Base-by-base conservation (phyloP, 306 rosid genomes). In the Quillaja saponaria region DNA sequence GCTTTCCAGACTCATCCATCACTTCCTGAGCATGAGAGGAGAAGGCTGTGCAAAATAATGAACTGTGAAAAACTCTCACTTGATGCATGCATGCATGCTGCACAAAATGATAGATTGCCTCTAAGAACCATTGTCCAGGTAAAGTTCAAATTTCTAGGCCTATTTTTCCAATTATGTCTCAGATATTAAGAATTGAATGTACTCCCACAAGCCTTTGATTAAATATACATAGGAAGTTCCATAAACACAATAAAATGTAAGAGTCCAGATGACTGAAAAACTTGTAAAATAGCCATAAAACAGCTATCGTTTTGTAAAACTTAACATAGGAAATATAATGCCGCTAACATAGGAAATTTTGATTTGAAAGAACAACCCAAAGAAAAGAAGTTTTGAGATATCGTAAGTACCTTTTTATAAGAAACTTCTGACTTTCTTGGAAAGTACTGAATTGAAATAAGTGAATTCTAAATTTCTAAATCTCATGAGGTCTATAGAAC, bases 51-150 rank as follows among this genome's bases (percentile, higher is more conserved):
- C 85, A 92, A 81, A 79, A 72, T 73, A 72, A 89, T 92, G 95
- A 92, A 80, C 76, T 78, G 94, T 45, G 81, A 84, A 69, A 92
- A 86, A 81, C 82, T 92, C 35, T 92, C 99, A n/a, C 85, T 89
- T 50, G 99, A 92, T 56, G 99, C 94, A 47, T 83, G 99, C 69
- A 68, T 72, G 64, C 99, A 89, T 51, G 95, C 97, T 13, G 95
- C 99, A 57, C 99, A 87, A 69, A 92, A 92, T 55, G 99, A 92
- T 39, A 77, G 99, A 57, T 78, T 92, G 86, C 97, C 99, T 63
- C 79, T 89, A 69, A 67, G 90, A 89, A 88, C 85, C 7, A 58
- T 80, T 70, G 81, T 89, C 68, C 96, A 89, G 96, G 99, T 92
- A 81, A 72, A 55, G 61, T 53, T 66, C 60, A 14, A 17, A 58